A percentile compares a stretch with the other conserved stretches of the same genome.
These are phyloP conservation scores for Vanrija sp. DNA, from an alignment of 1,284 basidiomycete genomes.

Conservation along the genomic window DNA sequence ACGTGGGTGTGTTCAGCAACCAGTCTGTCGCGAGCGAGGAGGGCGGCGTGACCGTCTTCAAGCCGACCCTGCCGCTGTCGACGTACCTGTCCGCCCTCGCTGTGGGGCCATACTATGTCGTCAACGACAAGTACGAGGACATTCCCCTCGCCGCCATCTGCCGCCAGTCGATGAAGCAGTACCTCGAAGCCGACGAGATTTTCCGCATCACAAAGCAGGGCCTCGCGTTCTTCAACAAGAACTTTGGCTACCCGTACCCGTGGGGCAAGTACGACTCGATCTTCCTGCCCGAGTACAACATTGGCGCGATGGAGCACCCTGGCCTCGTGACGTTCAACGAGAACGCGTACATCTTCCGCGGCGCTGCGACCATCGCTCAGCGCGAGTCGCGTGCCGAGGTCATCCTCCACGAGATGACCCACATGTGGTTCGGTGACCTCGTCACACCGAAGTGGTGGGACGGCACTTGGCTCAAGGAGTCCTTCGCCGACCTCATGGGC, in stretches of 20 bases:
- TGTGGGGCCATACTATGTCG: conserved; percentile 7
- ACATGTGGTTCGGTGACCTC: conserved; percentile 12
- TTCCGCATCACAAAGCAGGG: conserved; percentile 9
- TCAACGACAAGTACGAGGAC: neutral
- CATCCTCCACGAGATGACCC: conserved; percentile 10
- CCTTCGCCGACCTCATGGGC: conserved; percentile 12
- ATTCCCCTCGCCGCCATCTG: conserved; percentile 4
- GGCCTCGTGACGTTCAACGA: conserved; percentile 9
- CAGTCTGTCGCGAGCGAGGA: conserved; percentile 4
- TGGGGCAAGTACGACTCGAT: conserved; percentile 14
- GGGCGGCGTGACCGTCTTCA: neutral
- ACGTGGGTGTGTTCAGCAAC: conserved; percentile 2
- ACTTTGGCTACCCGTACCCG: conserved; percentile 7
- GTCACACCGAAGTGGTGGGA: conserved; percentile 7
- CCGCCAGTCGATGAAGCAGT: conserved; percentile 7
- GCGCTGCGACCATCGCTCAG: conserved; percentile 2
- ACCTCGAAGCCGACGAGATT: conserved; percentile 7
- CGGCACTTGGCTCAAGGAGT: conserved; percentile 13
- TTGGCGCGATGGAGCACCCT: conserved; percentile 11
- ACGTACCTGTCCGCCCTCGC: conserved; percentile 8
- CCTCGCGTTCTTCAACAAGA: conserved; percentile 5
- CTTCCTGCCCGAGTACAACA: conserved; percentile 14
- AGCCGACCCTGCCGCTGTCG: conserved; percentile 6
- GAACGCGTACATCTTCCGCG: conserved; percentile 11
- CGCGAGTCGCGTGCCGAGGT: conserved; percentile 3